Evolutionary conservation across 352 stramenopile species (phyloP).

Genomic region (Phytophthora sansomeana): DNA sequence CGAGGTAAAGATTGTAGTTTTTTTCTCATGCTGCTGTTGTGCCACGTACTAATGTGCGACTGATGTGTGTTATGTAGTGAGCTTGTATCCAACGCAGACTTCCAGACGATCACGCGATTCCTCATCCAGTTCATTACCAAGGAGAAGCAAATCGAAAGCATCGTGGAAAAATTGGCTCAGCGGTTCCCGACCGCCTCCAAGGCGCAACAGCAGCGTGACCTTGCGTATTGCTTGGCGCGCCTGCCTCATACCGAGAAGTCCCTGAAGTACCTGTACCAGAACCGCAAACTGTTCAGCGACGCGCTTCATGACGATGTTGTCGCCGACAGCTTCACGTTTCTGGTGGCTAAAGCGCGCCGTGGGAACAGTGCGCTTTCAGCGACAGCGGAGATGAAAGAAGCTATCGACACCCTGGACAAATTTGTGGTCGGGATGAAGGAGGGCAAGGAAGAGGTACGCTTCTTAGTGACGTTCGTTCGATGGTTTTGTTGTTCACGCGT

Average conservation of each 20-base stretch:
- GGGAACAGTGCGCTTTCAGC: conserved; percentile 44
- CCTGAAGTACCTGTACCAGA: conserved; percentile 93
- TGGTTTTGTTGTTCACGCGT: neutral
- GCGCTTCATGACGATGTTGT: conserved; percentile 93
- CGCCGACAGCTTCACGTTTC: conserved; percentile 89
- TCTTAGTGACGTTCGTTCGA: neutral
- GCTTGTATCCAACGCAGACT: conserved; percentile 89
- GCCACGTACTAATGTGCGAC: neutral
- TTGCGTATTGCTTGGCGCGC: conserved; percentile 96
- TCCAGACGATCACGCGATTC: conserved; percentile 96
- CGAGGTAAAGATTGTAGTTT: conserved; percentile 47
- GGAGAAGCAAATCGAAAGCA: conserved; percentile 91
- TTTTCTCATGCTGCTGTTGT: neutral
- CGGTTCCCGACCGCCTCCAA: conserved; percentile 91
- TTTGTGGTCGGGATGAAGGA: conserved; percentile 61
- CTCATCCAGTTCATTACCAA: conserved; percentile 98
- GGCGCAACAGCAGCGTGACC: conserved; percentile 76
- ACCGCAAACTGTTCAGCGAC: conserved; percentile 89
- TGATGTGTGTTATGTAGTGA: conserved; percentile 45
- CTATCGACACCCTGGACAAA: conserved; percentile 74
- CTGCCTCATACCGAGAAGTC: conserved; percentile 95
- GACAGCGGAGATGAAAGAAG: conserved; percentile 78
- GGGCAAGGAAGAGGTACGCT: conserved; percentile 58
- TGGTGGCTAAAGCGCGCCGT: conserved; percentile 74
- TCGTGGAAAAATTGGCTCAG: conserved; percentile 94